phyloP scores from a whole-genome alignment of 805 yeast genomes.

The Cyberlindnera bimundalis region DNA sequence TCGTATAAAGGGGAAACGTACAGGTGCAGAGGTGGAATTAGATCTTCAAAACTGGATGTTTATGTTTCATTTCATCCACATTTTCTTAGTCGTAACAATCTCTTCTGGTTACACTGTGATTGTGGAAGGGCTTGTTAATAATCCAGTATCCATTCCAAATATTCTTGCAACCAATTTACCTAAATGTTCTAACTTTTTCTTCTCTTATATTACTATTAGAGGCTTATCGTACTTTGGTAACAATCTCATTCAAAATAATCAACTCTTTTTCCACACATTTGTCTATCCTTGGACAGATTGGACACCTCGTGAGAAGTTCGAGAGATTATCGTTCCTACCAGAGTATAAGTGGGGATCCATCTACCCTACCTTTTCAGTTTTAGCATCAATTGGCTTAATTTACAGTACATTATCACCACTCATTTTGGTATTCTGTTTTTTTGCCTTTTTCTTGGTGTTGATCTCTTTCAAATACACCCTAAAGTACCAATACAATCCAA shows the following conservation, averaged over 20 bases:
- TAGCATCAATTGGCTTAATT: conserved; percentile 74
- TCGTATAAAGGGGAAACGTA: conserved; percentile 51
- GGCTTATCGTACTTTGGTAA: conserved; percentile 77
- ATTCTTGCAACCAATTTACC: conserved; percentile 78
- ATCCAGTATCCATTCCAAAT: conserved; percentile 70
- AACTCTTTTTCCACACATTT: conserved; percentile 40
- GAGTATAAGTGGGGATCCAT: conserved; percentile 71
- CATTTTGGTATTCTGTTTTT: conserved; percentile 55
- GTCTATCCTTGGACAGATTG: conserved; percentile 36
- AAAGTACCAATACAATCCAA: conserved; percentile 50
- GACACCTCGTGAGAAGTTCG: conserved; percentile 60
- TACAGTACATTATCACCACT: conserved; percentile 80
- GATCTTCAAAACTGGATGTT: conserved; percentile 78
- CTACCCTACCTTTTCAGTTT: conserved; percentile 73
- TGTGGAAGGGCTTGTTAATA: conserved; percentile 55
- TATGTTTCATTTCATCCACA: conserved; percentile 73
- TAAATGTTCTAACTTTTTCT: conserved; percentile 81
- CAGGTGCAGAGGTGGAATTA: conserved; percentile 62
- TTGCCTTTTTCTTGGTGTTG: conserved; percentile 55
- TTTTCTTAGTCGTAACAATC: conserved; percentile 79
- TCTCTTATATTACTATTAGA: conserved; percentile 69
- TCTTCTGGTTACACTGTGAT: conserved; percentile 74
- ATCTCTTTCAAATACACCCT: conserved; percentile 70
- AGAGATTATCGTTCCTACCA: conserved; percentile 40
- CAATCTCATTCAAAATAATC: conserved; percentile 57